Conservation (phyloP, 202 grass and related monocot genomes). For the Digitaria exilis region DNA sequence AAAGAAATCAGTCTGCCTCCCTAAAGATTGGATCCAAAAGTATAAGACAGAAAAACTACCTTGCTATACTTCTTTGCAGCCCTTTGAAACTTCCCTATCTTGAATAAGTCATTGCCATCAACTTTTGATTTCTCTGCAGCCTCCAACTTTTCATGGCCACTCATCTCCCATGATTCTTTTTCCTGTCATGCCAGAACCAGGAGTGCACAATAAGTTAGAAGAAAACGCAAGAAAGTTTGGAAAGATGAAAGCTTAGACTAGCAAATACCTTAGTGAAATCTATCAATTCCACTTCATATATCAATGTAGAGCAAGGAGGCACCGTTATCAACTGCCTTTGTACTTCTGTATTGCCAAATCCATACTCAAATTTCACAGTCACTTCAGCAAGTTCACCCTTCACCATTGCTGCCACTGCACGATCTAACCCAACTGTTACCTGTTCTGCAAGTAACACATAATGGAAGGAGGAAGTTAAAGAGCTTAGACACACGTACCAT, state of each 20-base stretch:
- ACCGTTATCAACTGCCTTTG: constrained; percentile 13
- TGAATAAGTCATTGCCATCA: constrained; percentile 46
- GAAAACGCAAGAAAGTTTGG: background rate
- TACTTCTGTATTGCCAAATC: constrained; percentile 38
- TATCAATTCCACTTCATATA: constrained; percentile 51
- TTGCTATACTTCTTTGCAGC: constrained; percentile 51
- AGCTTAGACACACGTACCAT: background rate
- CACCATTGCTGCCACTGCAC: constrained; percentile 47
- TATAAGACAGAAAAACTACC: constrained; percentile 8
- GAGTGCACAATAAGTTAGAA: background rate
- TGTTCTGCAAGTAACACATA: constrained; percentile 27
- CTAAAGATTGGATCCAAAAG: background rate
- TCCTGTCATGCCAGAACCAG: constrained; percentile 21
- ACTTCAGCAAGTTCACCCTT: constrained; percentile 48
- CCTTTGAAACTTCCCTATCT: constrained; percentile 41
- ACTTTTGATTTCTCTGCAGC: constrained; percentile 45
- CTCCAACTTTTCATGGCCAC: constrained; percentile 37
- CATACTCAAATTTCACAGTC: constrained; percentile 41
- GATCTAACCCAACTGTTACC: constrained; percentile 47
- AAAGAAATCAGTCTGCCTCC: constrained; percentile 6
- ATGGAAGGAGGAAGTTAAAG: background rate
- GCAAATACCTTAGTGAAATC: constrained; percentile 47
- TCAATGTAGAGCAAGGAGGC: constrained; percentile 40
- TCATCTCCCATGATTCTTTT: constrained; percentile 45
- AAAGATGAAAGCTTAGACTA: background rate